A percentile compares a stretch with the other conserved stretches of the same genome.
Evolutionary conservation across 225 moss, liverwort and hornwort species (phyloP).

Genomic region (Lunularia cruciata): DNA sequence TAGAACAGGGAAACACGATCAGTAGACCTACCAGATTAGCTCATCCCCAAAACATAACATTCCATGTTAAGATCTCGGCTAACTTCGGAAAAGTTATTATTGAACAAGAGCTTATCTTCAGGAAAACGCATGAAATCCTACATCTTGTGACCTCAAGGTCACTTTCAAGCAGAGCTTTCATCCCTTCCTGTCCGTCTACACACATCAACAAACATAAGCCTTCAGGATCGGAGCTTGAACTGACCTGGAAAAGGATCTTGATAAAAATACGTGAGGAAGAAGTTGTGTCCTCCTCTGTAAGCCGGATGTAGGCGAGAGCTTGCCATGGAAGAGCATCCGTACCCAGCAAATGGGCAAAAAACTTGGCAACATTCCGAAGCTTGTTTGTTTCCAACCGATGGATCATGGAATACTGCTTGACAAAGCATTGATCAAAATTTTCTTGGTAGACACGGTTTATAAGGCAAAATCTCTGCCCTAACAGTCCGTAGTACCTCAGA

Average conservation of each 20-base stretch:
- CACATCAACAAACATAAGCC: too few species aligned
- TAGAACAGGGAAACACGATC: too few species aligned
- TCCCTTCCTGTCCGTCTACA: too few species aligned
- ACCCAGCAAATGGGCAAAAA: conserved; percentile 82
- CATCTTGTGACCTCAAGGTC: too few species aligned
- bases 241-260: conserved; percentile 70
- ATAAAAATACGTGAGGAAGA: conserved; percentile 91
- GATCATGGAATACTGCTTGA: conserved; percentile 92
- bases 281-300: conserved; percentile 90
- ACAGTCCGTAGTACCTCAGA: conserved; percentile 76
- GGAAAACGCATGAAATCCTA: too few species aligned
- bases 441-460: conserved; percentile 88
- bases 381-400: conserved; percentile 87
- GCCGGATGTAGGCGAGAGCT: conserved; percentile 74
- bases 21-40: too few species aligned
- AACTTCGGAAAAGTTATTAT: too few species aligned
- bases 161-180: too few species aligned
- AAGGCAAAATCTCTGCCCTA: conserved; percentile 86
- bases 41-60: too few species aligned
- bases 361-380: conserved; percentile 88
- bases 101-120: too few species aligned
- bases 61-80: too few species aligned
- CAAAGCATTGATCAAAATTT: conserved; percentile 80
- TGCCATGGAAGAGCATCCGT: conserved; percentile 94
- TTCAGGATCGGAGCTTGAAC: neutral